Evolutionary conservation across 2,329 filamentous ascomycete genomes (phyloP).

Genomic region (Ceratocystis smalleyi): DNA sequence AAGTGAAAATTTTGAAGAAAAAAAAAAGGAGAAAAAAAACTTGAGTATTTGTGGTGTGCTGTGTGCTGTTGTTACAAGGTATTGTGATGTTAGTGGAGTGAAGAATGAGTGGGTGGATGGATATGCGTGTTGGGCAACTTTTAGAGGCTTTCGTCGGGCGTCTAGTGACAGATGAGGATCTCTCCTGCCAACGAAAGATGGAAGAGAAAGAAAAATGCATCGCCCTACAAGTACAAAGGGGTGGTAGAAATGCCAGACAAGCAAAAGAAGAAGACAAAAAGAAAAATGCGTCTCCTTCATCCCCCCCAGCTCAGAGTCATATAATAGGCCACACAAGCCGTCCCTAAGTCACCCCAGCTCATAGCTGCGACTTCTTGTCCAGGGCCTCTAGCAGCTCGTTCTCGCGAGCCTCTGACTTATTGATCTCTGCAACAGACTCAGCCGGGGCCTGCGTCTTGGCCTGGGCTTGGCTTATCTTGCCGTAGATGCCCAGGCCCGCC

Average conservation of each 20-base stretch:
- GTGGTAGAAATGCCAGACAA: neutral
- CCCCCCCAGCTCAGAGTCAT: neutral
- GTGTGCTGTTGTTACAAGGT: constrained; percentile 4
- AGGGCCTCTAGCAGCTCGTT: constrained; percentile 29
- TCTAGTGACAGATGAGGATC: neutral
- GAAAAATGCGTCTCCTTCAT: neutral
- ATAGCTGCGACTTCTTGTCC: constrained; percentile 22
- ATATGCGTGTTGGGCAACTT: neutral
- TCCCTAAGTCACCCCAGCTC: constrained; percentile 14
- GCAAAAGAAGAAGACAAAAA: neutral
- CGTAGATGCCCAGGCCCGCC: constrained; percentile 85
- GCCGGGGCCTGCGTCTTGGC: constrained; percentile 32
- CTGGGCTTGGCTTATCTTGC: constrained; percentile 76
- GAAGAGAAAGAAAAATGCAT: neutral
- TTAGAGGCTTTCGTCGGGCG: neutral
- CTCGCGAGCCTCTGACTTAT: constrained; percentile 22
- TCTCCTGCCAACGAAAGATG: neutral
- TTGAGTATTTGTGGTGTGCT: neutral
- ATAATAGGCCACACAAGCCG: neutral
- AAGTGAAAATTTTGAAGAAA: neutral
- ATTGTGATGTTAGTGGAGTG: neutral
- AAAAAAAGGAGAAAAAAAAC: neutral
- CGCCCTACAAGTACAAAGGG: neutral
- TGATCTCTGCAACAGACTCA: constrained; percentile 10
- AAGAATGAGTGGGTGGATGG: neutral